These are phyloP conservation scores for Fusarium siculi DNA, from an alignment of 2,329 filamentous ascomycete species.

Conservation along the genomic window DNA sequence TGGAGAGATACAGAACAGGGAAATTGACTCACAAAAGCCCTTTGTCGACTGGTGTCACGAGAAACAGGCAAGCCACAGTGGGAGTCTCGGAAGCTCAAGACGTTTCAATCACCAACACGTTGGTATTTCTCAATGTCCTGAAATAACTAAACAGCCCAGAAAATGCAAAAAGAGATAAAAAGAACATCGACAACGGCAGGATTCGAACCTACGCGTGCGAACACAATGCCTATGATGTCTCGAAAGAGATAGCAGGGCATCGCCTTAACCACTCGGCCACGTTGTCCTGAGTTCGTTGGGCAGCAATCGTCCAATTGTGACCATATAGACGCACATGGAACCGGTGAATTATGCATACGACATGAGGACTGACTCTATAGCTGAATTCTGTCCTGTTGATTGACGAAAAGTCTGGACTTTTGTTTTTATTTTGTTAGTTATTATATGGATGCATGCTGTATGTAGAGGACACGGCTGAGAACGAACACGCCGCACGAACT, in stretches of 20 bases:
- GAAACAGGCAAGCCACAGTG: background rate
- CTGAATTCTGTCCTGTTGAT: no score
- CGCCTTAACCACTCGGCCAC: slow-evolving; percentile 26
- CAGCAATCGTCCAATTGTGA: no score
- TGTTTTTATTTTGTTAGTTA: rapidly evolving
- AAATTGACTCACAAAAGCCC: background rate
- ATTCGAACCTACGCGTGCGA: slow-evolving; percentile 20
- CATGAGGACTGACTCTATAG: rapidly evolving
- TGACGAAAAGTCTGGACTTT: rapidly evolving
- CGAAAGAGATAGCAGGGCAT: slow-evolving; percentile 22
- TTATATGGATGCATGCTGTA: background rate
- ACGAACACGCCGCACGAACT: background rate
- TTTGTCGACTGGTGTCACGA: background rate
- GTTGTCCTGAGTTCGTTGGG: background rate
- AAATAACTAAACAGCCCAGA: rapidly evolving
- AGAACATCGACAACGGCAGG: slow-evolving; percentile 10
- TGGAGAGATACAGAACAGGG: rapidly evolving
- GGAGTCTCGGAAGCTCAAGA: background rate
- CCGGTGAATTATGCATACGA: rapidly evolving
- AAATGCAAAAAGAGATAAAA: background rate
- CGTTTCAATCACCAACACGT: background rate
- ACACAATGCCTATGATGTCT: slow-evolving; percentile 23
- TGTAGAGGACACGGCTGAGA: no score
- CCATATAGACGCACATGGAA: background rate
- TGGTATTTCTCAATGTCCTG: rapidly evolving